Base-by-base conservation (phyloP, 2,329 filamentous ascomycete species). In the Aotearoamyces nothofagi region DNA sequence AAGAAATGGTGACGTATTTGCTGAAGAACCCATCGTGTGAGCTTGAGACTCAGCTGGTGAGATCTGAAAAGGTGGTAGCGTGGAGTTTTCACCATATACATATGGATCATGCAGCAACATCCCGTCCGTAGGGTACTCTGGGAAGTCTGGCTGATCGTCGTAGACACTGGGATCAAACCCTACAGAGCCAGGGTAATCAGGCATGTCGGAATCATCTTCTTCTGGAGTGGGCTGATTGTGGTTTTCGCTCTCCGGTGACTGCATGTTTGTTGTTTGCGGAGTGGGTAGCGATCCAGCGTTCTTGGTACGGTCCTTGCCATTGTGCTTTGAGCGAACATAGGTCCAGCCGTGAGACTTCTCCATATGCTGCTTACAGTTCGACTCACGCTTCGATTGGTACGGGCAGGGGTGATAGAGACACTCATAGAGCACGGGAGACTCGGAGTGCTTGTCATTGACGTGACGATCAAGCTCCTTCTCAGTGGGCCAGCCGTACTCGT, bases 291-390 rank as follows among this genome's bases (percentile, higher is more conserved):
- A 39, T 51, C 55, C 15, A 59, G 58, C 31, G 29, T 47, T 47
- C 37, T 49, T 38, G 24, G 43, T 44, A 31, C 48, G 47, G 30
- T 65, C 71, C 57, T 78, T 81, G 50, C 80, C 79, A 47, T 92
- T 93, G 53, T 78, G 86, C 67, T 94, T 94, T 34, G 83, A 87
- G 39, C 87, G 79, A 31, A 86, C 67, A 43, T 94, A 94, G n/a
- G 66, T 64, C 78, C 82, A 93, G 33, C 77, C 76, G 46, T 96
- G 86, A 1, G 82, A 78, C 56, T 94, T 94, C 60, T 96, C 87
- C 86, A 94, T 94, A 57, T 96, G 86, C 55, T 94, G 87, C 53
- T 94, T 94, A 68, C 83, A 92, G 55, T 96, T 96, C 38, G 80
- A 90, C 58, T 93, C 80, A 34, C 86, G 78, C 64, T 96, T 96